Conservation (phyloP, 768 basidiomycete genomes). For the Rhodotorula diobovata region DNA sequence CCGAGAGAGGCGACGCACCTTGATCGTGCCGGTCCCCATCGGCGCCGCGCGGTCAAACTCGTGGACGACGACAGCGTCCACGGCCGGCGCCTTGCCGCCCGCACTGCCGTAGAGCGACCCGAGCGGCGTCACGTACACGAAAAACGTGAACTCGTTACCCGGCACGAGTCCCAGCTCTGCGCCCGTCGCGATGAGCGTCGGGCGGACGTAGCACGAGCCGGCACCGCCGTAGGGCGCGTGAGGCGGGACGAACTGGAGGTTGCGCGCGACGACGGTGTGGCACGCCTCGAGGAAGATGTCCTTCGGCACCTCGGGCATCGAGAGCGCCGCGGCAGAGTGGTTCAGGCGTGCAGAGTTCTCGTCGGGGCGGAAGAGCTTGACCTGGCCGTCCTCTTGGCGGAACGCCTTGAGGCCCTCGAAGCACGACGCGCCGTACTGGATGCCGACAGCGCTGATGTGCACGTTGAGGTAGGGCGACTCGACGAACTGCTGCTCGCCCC, state of each 20-base stretch:
- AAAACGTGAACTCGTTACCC: slow-evolving; percentile 40
- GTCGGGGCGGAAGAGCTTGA: slow-evolving; percentile 42
- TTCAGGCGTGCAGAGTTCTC: slow-evolving; percentile 35
- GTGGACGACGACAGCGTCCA: slow-evolving; percentile 40
- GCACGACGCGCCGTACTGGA: slow-evolving; percentile 37
- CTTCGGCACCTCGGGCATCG: slow-evolving; percentile 41
- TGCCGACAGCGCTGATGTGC: slow-evolving; percentile 28
- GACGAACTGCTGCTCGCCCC: slow-evolving; percentile 34
- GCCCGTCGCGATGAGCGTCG: slow-evolving; percentile 30
- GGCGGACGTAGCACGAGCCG: slow-evolving; percentile 37
- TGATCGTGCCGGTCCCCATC: slow-evolving; percentile 34
- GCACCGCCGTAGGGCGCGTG: slow-evolving; percentile 33
- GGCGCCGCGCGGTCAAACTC: slow-evolving; percentile 43
- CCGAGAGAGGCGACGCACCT: slow-evolving; percentile 13
- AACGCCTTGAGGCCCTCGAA: slow-evolving; percentile 36
- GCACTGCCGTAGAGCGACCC: slow-evolving; percentile 40
- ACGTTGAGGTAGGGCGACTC: slow-evolving; percentile 37
- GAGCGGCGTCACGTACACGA: slow-evolving; percentile 40
- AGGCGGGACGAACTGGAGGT: slow-evolving; percentile 41
- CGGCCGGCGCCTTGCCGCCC: slow-evolving; percentile 36
- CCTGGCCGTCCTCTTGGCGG: slow-evolving; percentile 40
- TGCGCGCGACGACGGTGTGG: slow-evolving; percentile 35
- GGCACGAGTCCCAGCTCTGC: slow-evolving; percentile 35
- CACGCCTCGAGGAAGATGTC: slow-evolving; percentile 40
- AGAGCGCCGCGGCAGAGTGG: slow-evolving; percentile 35